Evolutionary conservation across 2,329 filamentous ascomycete genomes (phyloP).

Genomic region (Ceratocystis albifundus): DNA sequence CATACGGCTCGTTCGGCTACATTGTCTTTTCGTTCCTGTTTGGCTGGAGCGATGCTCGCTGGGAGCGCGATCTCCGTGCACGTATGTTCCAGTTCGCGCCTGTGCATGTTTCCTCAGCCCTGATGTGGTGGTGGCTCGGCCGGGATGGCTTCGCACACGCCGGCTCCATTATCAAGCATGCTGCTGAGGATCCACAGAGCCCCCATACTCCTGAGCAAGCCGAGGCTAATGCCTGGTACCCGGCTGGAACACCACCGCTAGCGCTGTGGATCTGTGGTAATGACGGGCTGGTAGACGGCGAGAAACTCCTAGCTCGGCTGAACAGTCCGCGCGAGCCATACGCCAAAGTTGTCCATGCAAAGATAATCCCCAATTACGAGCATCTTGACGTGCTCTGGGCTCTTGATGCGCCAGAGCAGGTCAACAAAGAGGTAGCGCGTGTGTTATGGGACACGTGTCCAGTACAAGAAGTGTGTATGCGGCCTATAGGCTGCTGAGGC

Average conservation of each 20-base stretch:
- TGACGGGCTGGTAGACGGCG: conserved; percentile 76
- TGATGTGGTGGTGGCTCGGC: conserved; percentile 93
- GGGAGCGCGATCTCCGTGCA: conserved; percentile 67
- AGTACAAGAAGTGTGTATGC: conserved; percentile 44
- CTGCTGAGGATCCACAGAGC: conserved; percentile 51
- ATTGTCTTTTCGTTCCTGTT: conserved; percentile 84
- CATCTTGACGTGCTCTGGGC: conserved; percentile 94
- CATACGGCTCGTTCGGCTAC: conserved; percentile 79
- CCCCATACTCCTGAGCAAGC: conserved; percentile 25
- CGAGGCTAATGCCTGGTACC: conserved; percentile 55
- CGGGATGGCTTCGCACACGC: conserved; percentile 67
- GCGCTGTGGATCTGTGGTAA: conserved; percentile 79
- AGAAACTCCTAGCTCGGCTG: conserved; percentile 60
- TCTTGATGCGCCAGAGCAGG: conserved; percentile 72
- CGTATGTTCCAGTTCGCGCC: conserved; percentile 89
- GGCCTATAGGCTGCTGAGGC: conserved; percentile 52
- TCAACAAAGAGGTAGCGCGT: conserved; percentile 68
- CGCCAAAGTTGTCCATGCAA: conserved; percentile 68
- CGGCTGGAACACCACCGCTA: conserved; percentile 64
- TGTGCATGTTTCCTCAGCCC: conserved; percentile 78
- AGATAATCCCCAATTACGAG: conserved; percentile 77
- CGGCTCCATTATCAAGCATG: conserved; percentile 75
- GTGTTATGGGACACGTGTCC: conserved; percentile 71
- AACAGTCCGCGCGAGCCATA: conserved; percentile 67
- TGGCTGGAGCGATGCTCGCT: conserved; percentile 70